These are phyloP conservation scores for Pelagomonas calceolata DNA, from an alignment of 108 stramenopile genomes.

Conservation along the genomic window DNA sequence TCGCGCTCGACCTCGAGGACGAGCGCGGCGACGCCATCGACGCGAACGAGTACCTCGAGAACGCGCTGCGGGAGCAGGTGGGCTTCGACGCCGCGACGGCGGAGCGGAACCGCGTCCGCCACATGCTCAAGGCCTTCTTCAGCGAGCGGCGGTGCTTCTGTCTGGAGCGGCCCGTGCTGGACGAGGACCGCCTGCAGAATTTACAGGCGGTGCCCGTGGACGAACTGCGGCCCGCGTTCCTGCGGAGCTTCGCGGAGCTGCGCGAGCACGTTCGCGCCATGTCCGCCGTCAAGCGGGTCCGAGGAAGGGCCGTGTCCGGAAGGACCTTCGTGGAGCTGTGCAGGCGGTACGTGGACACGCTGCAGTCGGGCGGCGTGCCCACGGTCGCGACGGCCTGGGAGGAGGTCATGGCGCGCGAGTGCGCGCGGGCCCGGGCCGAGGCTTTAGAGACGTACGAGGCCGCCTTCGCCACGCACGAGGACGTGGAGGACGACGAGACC, in stretches of 20 bases:
- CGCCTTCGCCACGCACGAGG: neutral
- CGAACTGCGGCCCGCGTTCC: constrained; percentile 19
- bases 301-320: no score
- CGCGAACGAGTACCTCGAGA: constrained; percentile 7
- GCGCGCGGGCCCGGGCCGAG: neutral
- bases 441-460: neutral
- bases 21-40: neutral
- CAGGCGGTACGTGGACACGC: no score
- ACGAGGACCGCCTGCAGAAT: constrained; percentile 7
- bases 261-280: no score
- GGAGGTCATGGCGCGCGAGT: neutral
- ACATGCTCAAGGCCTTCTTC: constrained; percentile 2
- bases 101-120: constrained; percentile 1
- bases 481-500: neutral
- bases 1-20: constrained; percentile 4
- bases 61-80: neutral
- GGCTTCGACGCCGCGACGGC: constrained; percentile 3
- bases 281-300: no score
- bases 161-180: constrained; percentile 4
- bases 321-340: no score
- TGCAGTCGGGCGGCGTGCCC: neutral
- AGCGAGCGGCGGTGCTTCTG: neutral
- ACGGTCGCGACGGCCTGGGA: neutral
- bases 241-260: constrained; percentile 5
- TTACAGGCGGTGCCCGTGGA: constrained; percentile 1